A percentile compares a stretch with the other conserved stretches of the same genome.
Conservation (phyloP, 2,329 filamentous ascomycete genomes). For the Paraphoma chrysanthemicola region DNA sequence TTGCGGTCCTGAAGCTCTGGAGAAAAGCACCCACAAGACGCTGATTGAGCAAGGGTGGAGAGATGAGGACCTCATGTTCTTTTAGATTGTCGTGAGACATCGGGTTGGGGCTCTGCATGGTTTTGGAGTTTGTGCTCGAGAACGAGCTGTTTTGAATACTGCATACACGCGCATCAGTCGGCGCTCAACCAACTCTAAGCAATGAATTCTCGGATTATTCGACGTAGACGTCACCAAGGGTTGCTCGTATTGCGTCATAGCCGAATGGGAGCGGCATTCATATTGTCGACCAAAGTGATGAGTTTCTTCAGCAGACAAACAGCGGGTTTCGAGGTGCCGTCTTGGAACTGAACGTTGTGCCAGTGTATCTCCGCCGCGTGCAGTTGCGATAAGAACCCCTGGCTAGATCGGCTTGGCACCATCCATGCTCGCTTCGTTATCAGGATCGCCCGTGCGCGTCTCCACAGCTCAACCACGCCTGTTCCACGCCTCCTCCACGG, state of each 20-base stretch:
- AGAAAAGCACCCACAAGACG: constrained; percentile 67
- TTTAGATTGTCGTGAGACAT: constrained; percentile 54
- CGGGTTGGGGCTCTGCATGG: not conserved
- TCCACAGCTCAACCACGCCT: constrained; percentile 4
- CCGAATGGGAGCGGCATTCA: too few species aligned
- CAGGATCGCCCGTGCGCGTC: constrained; percentile 19
- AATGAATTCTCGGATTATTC: too few species aligned
- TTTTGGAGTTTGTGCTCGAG: not conserved
- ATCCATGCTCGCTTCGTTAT: constrained; percentile 23
- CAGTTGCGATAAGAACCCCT: constrained; percentile 13
- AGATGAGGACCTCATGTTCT: constrained; percentile 77
- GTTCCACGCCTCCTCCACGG: constrained; percentile 35
- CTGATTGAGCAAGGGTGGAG: constrained; percentile 71
- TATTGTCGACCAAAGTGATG: too few species aligned
- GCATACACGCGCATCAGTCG: too few species aligned
- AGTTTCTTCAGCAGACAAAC: too few species aligned
- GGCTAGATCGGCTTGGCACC: constrained; percentile 20
- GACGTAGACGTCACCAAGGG: too few species aligned
- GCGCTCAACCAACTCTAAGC: too few species aligned
- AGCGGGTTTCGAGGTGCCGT: not conserved
- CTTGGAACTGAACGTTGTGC: not conserved
- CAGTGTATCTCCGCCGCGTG: constrained; percentile 20
- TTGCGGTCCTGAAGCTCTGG: constrained; percentile 79
- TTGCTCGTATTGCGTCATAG: too few species aligned
- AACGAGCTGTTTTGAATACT: not conserved